These are phyloP conservation scores for Fragaria iinumae DNA, from an alignment of 306 rosid genomes.

Conservation along the genomic window DNA sequence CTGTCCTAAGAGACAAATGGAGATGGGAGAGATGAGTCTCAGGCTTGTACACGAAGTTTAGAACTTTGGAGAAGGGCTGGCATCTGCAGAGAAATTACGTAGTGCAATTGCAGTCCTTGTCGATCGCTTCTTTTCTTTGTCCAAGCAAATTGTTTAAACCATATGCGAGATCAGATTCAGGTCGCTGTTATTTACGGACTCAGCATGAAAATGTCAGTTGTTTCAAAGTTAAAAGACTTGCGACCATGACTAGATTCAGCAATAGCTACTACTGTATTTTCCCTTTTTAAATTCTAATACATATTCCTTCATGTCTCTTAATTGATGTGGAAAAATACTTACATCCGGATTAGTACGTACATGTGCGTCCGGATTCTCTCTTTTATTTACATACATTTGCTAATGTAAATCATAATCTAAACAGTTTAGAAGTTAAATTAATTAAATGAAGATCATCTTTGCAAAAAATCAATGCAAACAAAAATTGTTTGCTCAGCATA, in stretches of 20 bases:
- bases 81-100: neutral
- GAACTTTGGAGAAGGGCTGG: neutral
- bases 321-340: no score
- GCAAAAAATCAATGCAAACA: no score
- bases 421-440: no score
- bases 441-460: no score
- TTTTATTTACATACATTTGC: no score
- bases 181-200: neutral
- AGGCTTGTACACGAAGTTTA: neutral
- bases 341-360: no score
- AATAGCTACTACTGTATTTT: neutral
- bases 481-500: no score
- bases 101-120: neutral
- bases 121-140: neutral
- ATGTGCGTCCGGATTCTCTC: no score
- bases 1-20: neutral
- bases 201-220: neutral
- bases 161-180: neutral
- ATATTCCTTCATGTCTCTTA: neutral
- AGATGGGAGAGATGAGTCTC: neutral
- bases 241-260: constrained; percentile 8
- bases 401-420: no score
- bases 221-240: neutral
- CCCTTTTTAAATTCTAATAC: neutral
- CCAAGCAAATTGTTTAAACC: neutral